A percentile compares a stretch with the other conserved stretches of the same genome.
phyloP scores from a whole-genome alignment of 2,329 filamentous ascomycete species.

The Amesomyces nigricolor region DNA sequence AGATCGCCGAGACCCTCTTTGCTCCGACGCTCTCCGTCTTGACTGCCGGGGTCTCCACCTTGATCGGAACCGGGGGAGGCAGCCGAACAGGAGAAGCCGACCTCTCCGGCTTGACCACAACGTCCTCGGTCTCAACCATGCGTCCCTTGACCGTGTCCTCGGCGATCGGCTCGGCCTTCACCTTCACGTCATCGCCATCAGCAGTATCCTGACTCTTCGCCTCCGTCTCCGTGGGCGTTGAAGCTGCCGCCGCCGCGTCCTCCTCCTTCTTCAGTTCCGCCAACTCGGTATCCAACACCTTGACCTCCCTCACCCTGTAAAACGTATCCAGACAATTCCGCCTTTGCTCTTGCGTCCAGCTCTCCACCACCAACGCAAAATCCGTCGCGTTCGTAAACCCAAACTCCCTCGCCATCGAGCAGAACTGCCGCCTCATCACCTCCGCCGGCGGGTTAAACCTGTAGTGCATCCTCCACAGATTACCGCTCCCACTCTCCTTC shows the following conservation, averaged over 20 bases:
- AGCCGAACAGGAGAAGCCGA: not conserved
- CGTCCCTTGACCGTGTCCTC: not conserved
- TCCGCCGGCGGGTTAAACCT: constrained; percentile 67
- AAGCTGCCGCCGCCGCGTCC: constrained; percentile 7
- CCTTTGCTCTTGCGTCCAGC: constrained; percentile 79
- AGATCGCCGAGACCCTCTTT: constrained; percentile 15
- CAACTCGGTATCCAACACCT: constrained; percentile 35
- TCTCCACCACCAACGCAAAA: constrained; percentile 86
- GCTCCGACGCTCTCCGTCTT: constrained; percentile 6
- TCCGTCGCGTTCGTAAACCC: constrained; percentile 71
- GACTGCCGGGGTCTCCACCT: not conserved
- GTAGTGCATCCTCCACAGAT: constrained; percentile 35
- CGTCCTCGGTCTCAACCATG: not conserved
- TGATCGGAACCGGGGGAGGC: not conserved
- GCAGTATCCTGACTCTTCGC: constrained; percentile 12
- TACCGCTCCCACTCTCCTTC: not conserved
- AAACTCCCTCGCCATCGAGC: constrained; percentile 76
- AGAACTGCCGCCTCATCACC: constrained; percentile 78
- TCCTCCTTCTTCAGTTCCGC: constrained; percentile 26
- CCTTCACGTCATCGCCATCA: not conserved
- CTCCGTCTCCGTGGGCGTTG: not conserved
- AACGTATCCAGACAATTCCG: constrained; percentile 74
- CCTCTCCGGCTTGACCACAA: not conserved
- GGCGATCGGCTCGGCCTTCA: not conserved
- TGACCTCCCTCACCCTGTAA: constrained; percentile 62